These are phyloP conservation scores for Anastatica hierochuntica DNA, from an alignment of 345 rosid species.

Conservation along the genomic window DNA sequence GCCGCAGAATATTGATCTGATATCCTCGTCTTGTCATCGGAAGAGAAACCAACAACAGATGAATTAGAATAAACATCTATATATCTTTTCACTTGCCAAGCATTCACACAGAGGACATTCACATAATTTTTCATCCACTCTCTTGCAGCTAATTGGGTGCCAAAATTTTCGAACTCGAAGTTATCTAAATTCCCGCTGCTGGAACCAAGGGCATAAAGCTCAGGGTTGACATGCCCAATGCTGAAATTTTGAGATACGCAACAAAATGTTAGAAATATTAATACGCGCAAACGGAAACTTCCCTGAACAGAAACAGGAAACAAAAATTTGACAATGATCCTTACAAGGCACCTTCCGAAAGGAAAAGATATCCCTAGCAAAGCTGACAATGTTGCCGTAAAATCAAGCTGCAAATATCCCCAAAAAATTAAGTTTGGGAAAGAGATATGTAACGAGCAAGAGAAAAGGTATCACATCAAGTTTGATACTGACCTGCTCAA, in stretches of 20 bases:
- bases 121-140: conserved; percentile 58
- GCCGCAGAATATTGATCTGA: conserved; percentile 55
- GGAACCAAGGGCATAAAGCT: conserved; percentile 76
- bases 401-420: conserved; percentile 64
- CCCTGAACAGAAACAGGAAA: conserved; percentile 11
- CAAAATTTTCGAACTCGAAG: conserved; percentile 6
- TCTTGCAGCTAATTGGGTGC: conserved; percentile 24
- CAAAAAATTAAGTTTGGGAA: background rate
- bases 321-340: conserved; percentile 34
- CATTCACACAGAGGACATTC: conserved; percentile 64
- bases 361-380: conserved; percentile 85
- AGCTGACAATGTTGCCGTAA: conserved; percentile 85
- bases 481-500: conserved; percentile 60
- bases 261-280: conserved; percentile 10
- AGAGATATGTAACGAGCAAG: background rate
- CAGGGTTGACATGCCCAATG: conserved; percentile 86
- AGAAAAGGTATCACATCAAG: conserved; percentile 7
- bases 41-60: conserved; percentile 90
- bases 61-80: conserved; percentile 78
- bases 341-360: conserved; percentile 96
- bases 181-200: conserved; percentile 44
- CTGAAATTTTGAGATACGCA: conserved; percentile 28
- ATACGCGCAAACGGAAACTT: background rate
- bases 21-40: conserved; percentile 55
- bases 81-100: conserved; percentile 98